Percentiles rank a stretch among this genome's conserved stretches.
These are phyloP conservation scores for Puccinia brachypodii DNA, from an alignment of 1,284 basidiomycete species.

Conservation along the genomic window DNA sequence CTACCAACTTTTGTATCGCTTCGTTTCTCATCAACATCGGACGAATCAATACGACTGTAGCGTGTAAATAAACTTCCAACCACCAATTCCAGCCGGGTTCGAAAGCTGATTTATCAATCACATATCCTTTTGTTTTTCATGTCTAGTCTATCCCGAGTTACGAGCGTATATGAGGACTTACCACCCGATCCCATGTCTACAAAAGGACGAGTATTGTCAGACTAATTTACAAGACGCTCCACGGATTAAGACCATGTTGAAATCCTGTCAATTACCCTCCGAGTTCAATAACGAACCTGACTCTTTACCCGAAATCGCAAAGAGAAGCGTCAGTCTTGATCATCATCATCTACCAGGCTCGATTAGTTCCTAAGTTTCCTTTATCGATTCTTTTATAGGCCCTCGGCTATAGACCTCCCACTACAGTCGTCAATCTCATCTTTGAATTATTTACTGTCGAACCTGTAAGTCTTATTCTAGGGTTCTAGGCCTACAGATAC, in stretches of 20 bases:
- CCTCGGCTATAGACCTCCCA: conserved; percentile 66
- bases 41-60: conserved; percentile 90
- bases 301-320: conserved; percentile 58
- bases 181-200: conserved; percentile 76
- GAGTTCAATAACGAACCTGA: conserved; percentile 69
- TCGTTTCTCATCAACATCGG: conserved; percentile 78
- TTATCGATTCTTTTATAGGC: conserved; percentile 21
- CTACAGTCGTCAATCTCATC: conserved; percentile 74
- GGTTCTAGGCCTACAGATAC: neutral
- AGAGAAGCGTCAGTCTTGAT: conserved; percentile 34
- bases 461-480: conserved; percentile 61
- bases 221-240: conserved; percentile 78
- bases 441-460: conserved; percentile 73
- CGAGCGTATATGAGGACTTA: conserved; percentile 76
- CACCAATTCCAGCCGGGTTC: neutral
- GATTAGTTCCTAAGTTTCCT: neutral
- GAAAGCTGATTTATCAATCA: neutral
- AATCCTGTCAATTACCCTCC: conserved; percentile 71
- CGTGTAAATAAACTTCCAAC: conserved; percentile 67
- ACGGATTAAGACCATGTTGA: conserved; percentile 72
- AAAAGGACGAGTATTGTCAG: conserved; percentile 64
- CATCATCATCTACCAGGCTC: neutral
- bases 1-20: conserved; percentile 42
- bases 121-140: conserved; percentile 13
- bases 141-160: conserved; percentile 65